These are phyloP conservation scores for Salix koriyanagi DNA, from an alignment of 345 rosid genomes.

Conservation along the genomic window DNA sequence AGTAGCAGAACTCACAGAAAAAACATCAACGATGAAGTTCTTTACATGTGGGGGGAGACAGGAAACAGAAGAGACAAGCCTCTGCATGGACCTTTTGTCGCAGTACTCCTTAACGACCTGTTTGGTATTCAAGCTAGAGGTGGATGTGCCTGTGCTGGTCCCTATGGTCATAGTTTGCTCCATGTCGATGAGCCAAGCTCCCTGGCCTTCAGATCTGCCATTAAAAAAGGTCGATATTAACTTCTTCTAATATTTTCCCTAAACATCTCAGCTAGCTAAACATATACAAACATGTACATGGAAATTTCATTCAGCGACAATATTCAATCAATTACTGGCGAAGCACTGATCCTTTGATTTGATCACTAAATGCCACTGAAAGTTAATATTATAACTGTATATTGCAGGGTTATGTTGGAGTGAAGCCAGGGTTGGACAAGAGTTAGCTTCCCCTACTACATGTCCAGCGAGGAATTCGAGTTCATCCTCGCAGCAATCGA, in stretches of 20 bases:
- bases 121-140: slow-evolving; percentile 67
- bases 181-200: slow-evolving; percentile 21
- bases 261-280: too few relatives aligned
- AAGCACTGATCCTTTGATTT: too few relatives aligned
- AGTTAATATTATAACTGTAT: too few relatives aligned
- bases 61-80: slow-evolving; percentile 47
- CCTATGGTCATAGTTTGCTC: slow-evolving; percentile 58
- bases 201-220: slow-evolving; percentile 34
- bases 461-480: slow-evolving; percentile 47
- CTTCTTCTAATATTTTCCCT: neutral
- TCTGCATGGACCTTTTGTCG: slow-evolving; percentile 53
- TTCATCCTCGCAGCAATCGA: slow-evolving; percentile 48
- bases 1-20: neutral
- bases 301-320: neutral
- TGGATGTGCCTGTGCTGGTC: slow-evolving; percentile 65
- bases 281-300: too few relatives aligned
- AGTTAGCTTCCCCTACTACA: slow-evolving; percentile 65
- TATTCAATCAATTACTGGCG: neutral
- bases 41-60: slow-evolving; percentile 38
- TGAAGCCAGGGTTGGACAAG: slow-evolving; percentile 69
- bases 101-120: slow-evolving; percentile 51
- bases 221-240: slow-evolving; percentile 31
- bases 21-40: neutral
- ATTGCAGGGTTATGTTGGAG: slow-evolving; percentile 33
- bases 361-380: too few relatives aligned